Base-by-base conservation (phyloP, 2,329 filamentous ascomycete species). In the Penicillium sclerotigenum region DNA sequence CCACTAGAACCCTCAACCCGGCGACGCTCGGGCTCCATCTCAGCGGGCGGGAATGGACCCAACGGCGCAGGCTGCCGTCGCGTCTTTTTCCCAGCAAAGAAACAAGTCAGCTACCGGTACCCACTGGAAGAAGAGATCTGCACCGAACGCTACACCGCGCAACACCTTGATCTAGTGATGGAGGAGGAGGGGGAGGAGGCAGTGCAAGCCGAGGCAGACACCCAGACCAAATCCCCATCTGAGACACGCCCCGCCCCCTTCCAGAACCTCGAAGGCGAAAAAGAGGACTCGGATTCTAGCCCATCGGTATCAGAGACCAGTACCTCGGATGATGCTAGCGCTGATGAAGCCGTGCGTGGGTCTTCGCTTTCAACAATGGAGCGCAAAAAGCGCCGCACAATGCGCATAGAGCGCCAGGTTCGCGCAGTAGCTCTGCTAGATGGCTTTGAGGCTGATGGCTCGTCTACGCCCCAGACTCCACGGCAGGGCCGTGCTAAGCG, bases 91-190 rank as follows among this genome's bases (percentile, higher is more conserved):
- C 82, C 83, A 4, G 75, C 80, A 2, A 73, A 79, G 63, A 86
- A 86, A 72, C 77, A 75, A 59, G 83, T 87, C 13, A 79, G 77
- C 26, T 87, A 85, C 66, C 76, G 79, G 20, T 74, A 73, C 13
- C 79, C 81, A 18, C 68, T 86, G 26, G 82, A 83, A 43, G 83
- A 86, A 65, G 82, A 84, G 54, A 84, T 87, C 63, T 77, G 75
- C 59, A 86, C 78, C 3, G 75, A 78, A 38, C 78, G 73, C 54
- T 86, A 83, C 69, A 81, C 79, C 5, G 71, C 80, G 50, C 79
- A 79, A 36, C 82, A 85, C 60, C 81, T 80, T 0, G 83, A 86
- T 65, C 71, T 86, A 11, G 71, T 77, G 4, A 46, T 26, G 6
- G 56, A 51, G 37, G 61, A 59, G 57, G 71, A 77, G 4, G 42